phyloP scores from a whole-genome alignment of 139 green algal species.

The Chlamydomonas sphaeroides region DNA sequence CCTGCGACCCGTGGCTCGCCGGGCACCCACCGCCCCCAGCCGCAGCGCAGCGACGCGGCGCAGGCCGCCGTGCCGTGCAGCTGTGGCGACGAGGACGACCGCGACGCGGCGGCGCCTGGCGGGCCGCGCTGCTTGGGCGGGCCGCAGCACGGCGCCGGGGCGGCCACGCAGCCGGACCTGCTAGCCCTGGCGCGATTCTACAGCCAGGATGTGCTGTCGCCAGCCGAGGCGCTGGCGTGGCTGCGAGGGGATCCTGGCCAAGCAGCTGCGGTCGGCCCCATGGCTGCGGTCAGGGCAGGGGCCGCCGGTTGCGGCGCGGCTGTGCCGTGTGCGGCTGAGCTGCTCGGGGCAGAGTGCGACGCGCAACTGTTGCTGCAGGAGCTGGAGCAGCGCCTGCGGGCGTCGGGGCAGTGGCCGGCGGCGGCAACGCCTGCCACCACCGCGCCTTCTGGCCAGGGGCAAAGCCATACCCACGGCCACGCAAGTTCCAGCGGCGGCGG shows the following conservation, averaged over 20 bases:
- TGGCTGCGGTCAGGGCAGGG: not conserved
- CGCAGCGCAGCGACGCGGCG: no score
- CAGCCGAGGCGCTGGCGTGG: slow-evolving; percentile 2
- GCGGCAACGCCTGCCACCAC: no score
- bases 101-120: not conserved
- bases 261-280: no score
- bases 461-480: no score
- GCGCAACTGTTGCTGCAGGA: not conserved
- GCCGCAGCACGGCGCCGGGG: no score
- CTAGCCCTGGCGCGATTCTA: slow-evolving; percentile 10
- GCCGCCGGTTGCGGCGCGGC: not conserved
- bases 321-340: not conserved
- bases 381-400: not conserved
- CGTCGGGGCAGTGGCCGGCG: not conserved
- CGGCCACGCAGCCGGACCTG: not conserved
- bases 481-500: no score
- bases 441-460: no score
- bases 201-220: slow-evolving; percentile 16
- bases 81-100: no score
- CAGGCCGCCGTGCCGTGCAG: no score
- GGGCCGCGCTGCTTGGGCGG: no score
- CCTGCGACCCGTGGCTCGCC: no score
- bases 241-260: not conserved
- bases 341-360: not conserved
- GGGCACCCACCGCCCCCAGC: not conserved